Percentiles rank a stretch among this genome's conserved stretches.
These are phyloP conservation scores for Chlorella variabilis DNA, from an alignment of 163 green algal species.

Conservation along the genomic window DNA sequence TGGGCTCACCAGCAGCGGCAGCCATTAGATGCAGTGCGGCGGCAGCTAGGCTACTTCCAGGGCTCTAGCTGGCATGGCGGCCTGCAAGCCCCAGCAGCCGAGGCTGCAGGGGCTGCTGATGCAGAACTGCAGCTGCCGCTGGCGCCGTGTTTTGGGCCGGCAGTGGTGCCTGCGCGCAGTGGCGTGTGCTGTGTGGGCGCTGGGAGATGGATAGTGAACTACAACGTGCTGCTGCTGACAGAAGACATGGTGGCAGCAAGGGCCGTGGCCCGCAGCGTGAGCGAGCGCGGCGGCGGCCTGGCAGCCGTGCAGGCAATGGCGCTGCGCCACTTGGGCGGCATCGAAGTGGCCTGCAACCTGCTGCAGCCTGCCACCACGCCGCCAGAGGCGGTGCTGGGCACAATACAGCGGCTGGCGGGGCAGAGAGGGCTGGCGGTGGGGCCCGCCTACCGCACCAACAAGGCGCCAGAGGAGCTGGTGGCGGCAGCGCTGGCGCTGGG, in stretches of 20 bases:
- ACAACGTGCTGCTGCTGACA: conserved; percentile 76
- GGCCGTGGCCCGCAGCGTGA: conserved; percentile 66
- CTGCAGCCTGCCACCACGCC: conserved; percentile 17
- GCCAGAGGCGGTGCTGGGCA: conserved; percentile 31
- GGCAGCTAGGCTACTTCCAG: conserved; percentile 61
- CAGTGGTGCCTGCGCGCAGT: conserved; percentile 7
- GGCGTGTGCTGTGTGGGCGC: conserved; percentile 76
- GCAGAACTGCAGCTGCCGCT: conserved; percentile 9
- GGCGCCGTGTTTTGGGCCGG: conserved; percentile 59
- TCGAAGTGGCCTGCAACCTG: conserved; percentile 59
- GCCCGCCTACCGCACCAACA: conserved; percentile 8
- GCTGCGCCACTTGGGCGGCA: conserved; percentile 61
- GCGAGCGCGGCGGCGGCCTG: conserved; percentile 76
- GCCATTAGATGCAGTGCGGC: conserved; percentile 62
- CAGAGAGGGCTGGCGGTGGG: conserved; percentile 2
- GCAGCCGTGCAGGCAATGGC: conserved; percentile 79
- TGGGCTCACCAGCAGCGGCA: conserved; percentile 45
- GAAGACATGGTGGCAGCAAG: conserved; percentile 50
- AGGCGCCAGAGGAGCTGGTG: conserved; percentile 17
- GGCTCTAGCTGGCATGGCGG: conserved; percentile 37
- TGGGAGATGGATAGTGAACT: conserved; percentile 80
- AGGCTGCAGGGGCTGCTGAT: not conserved
- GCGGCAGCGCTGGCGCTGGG: not conserved
- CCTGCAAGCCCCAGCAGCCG: not conserved
- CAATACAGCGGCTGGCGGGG: conserved; percentile 24